Conservation (phyloP, 257 asterid genomes). For the Plantago ovata region DNA sequence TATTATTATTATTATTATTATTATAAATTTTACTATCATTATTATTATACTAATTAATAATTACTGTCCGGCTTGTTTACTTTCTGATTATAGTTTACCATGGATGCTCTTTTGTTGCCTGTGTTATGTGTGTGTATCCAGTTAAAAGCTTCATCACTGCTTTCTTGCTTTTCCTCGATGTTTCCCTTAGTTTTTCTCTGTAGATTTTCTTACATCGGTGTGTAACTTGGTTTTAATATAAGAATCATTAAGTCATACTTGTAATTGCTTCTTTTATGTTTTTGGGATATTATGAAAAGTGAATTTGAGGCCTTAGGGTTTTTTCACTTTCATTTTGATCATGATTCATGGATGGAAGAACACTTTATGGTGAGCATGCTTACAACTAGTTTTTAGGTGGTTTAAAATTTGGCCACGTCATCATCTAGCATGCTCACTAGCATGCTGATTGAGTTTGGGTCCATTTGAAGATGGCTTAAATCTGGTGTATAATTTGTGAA, state of each 20-base stretch:
- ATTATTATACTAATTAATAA: too few relatives aligned
- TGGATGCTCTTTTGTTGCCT: constrained; percentile 8
- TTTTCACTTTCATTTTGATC: constrained; percentile 13
- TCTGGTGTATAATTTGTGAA: constrained; percentile 16
- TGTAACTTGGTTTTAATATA: not conserved
- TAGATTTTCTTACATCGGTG: constrained; percentile 14
- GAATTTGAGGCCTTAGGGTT: constrained; percentile 1
- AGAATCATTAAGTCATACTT: not conserved
- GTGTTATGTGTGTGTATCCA: constrained; percentile 8
- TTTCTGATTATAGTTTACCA: constrained; percentile 2
- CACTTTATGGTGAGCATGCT: not conserved
- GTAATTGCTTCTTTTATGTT: not conserved
- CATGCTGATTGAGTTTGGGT: constrained; percentile 2
- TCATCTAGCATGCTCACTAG: not conserved
- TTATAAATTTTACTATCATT: too few relatives aligned
- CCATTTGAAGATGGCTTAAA: not conserved
- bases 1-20: too few relatives aligned
- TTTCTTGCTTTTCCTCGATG: not conserved
- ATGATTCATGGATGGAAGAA: constrained; percentile 4
- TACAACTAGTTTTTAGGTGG: too few relatives aligned
- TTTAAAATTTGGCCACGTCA: too few relatives aligned
- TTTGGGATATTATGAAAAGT: constrained; percentile 2
- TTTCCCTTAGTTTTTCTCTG: not conserved
- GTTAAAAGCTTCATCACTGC: constrained; percentile 1
- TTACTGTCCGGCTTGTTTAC: constrained; percentile 5